These are phyloP conservation scores for Volvariella volvacea DNA, from an alignment of 1,284 basidiomycete genomes.

Conservation along the genomic window DNA sequence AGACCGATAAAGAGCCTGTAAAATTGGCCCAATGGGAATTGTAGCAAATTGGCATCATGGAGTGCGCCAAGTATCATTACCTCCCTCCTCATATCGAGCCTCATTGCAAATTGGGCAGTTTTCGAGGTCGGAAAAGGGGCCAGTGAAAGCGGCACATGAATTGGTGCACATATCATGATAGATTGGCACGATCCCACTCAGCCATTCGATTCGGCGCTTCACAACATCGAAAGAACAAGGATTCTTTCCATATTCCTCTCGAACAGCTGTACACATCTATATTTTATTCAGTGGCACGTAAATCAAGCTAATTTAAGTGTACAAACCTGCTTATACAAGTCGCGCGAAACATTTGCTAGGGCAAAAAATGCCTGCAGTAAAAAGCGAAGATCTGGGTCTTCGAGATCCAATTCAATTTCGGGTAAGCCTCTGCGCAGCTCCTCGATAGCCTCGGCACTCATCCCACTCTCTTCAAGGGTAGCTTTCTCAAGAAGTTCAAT, in stretches of 20 bases:
- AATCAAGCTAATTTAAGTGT: too few relatives aligned
- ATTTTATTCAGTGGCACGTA: too few relatives aligned
- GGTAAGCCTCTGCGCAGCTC: background rate
- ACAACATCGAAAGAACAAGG: background rate
- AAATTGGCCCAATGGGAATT: background rate
- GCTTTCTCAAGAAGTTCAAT: background rate
- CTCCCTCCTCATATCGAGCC: slow-evolving; percentile 15
- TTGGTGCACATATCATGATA: slow-evolving; percentile 27
- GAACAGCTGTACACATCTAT: background rate
- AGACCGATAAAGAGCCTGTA: slow-evolving; percentile 1
- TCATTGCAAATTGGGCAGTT: slow-evolving; percentile 18
- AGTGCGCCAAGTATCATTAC: background rate
- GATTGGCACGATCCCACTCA: slow-evolving; percentile 23
- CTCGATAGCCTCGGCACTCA: slow-evolving; percentile 1
- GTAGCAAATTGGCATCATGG: background rate
- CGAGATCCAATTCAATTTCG: background rate
- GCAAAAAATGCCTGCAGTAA: slow-evolving; percentile 1
- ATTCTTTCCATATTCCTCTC: background rate
- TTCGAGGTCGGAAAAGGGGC: slow-evolving; percentile 17
- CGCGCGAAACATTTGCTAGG: slow-evolving; percentile 1
- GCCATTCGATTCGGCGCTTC: slow-evolving; percentile 9
- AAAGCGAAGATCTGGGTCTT: background rate
- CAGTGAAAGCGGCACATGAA: slow-evolving; percentile 27
- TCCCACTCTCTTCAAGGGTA: background rate
- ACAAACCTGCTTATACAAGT: background rate